phyloP scores from a whole-genome alignment of 2,329 filamentous ascomycete species.

The Venturia asperata region DNA sequence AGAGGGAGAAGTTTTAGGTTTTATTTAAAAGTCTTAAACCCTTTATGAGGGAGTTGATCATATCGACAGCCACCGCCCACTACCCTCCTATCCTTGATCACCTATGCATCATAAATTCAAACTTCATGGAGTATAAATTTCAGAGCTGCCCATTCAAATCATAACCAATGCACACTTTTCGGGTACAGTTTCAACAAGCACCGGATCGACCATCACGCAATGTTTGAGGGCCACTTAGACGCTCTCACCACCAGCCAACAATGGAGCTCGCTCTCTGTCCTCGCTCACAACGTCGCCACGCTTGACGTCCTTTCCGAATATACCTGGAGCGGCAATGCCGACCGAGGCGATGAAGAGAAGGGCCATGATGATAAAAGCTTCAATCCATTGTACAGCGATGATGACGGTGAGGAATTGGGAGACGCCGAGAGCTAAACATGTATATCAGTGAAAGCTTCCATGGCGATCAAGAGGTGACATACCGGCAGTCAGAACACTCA shows the following conservation, averaged over 20 bases:
- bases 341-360: conserved; percentile 64
- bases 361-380: conserved; percentile 76
- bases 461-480: conserved; percentile 19
- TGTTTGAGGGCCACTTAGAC: not conserved
- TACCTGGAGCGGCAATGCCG: conserved; percentile 56
- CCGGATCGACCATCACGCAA: not conserved
- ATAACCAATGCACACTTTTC: not conserved
- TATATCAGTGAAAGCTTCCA: conserved; percentile 20
- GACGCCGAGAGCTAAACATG: conserved; percentile 56
- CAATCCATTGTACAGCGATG: conserved; percentile 85
- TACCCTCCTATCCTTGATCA: not conserved
- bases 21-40: not conserved
- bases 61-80: not conserved
- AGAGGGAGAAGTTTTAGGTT: no score
- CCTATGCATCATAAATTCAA: not conserved
- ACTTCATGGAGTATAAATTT: conserved; percentile 10
- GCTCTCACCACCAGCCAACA: conserved; percentile 31
- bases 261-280: conserved; percentile 48
- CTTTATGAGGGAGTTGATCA: not conserved
- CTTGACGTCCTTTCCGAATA: conserved; percentile 51
- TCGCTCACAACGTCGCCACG: conserved; percentile 38
- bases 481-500: conserved; percentile 67
- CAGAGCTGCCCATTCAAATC: not conserved
- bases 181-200: not conserved
- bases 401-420: conserved; percentile 66